Percentiles rank a stretch among this genome's conserved stretches.
phyloP scores from a whole-genome alignment of 2,329 filamentous ascomycete genomes.

The Pseudocercospora macadamiae region DNA sequence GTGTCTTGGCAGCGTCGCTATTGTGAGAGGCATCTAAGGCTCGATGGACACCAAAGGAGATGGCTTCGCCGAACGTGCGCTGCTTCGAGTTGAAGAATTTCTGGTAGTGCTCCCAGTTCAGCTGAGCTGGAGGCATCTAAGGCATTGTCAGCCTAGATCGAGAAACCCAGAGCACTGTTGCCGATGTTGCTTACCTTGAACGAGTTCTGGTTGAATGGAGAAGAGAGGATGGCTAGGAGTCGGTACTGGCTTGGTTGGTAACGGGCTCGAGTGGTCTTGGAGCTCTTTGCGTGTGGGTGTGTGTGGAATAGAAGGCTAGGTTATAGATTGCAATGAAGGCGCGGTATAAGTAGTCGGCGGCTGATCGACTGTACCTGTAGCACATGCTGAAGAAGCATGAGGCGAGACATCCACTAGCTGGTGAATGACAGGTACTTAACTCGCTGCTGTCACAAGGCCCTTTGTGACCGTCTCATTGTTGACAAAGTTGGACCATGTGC shows the following conservation, averaged over 20 bases:
- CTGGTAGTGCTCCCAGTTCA: neutral
- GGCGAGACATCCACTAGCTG: too few relatives aligned
- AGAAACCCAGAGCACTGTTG: neutral
- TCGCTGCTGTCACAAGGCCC: neutral
- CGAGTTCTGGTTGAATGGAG: neutral
- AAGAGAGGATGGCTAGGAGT: neutral
- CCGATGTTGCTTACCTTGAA: neutral
- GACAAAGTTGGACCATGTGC: too few relatives aligned
- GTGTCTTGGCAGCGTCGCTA: neutral
- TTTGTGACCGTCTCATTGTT: neutral
- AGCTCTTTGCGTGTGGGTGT: neutral
- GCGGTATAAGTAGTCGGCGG: too few relatives aligned
- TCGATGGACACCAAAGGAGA: neutral
- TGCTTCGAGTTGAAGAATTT: neutral
- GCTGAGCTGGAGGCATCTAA: neutral
- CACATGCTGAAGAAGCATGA: too few relatives aligned
- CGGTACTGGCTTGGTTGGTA: neutral
- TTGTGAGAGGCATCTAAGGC: neutral
- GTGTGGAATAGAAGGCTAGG: neutral
- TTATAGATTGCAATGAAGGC: neutral
- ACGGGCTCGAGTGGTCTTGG: neutral
- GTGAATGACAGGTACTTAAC: conserved; percentile 1
- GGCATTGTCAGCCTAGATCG: neutral
- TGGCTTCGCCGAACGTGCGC: neutral
- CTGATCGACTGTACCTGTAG: too few relatives aligned